Percentiles rank a stretch among this genome's conserved stretches.
Conservation (phyloP, 306 rosid species). For the Dalbergia oliveri region DNA sequence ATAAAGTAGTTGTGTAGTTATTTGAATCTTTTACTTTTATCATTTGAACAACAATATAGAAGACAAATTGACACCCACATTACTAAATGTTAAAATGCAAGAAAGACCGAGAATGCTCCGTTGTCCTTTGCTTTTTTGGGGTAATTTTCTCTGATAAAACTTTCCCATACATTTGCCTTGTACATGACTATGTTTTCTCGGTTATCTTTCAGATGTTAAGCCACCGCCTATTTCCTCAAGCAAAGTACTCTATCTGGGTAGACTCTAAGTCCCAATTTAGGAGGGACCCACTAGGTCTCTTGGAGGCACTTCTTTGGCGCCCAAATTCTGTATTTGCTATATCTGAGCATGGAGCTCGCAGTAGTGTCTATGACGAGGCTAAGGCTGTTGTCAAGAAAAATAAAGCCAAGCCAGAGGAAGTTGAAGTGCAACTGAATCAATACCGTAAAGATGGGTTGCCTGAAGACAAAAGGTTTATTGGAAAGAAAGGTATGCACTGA, state of each 20-base stretch:
- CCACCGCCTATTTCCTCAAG: constrained; percentile 93
- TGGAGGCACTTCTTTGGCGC: constrained; percentile 95
- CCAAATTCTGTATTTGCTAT: constrained; percentile 79
- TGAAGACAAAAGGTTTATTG: constrained; percentile 80
- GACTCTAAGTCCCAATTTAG: constrained; percentile 96
- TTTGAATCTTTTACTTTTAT: not conserved
- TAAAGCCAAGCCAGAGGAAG: constrained; percentile 97
- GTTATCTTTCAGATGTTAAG: constrained; percentile 77
- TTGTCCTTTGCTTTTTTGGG: not conserved
- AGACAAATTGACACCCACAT: not conserved
- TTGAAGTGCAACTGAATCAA: constrained; percentile 81
- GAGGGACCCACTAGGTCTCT: constrained; percentile 94
- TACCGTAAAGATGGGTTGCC: constrained; percentile 85
- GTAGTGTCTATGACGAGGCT: constrained; percentile 94
- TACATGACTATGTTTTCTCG: not conserved
- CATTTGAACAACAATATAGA: too few species aligned
- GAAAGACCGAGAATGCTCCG: constrained; percentile 2
- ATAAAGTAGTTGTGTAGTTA: not conserved
- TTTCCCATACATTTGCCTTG: constrained; percentile 17
- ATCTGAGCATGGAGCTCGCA: constrained; percentile 98
- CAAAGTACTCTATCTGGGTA: constrained; percentile 94
- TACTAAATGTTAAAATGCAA: constrained; percentile 18
- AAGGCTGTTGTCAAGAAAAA: constrained; percentile 94
- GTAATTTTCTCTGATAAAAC: not conserved
- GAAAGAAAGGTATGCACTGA: constrained; percentile 77